A percentile compares a stretch with the other conserved stretches of the same genome.
phyloP scores from a whole-genome alignment of 192 early-diverging fungal genomes.

The Haplosporangium gracile region DNA sequence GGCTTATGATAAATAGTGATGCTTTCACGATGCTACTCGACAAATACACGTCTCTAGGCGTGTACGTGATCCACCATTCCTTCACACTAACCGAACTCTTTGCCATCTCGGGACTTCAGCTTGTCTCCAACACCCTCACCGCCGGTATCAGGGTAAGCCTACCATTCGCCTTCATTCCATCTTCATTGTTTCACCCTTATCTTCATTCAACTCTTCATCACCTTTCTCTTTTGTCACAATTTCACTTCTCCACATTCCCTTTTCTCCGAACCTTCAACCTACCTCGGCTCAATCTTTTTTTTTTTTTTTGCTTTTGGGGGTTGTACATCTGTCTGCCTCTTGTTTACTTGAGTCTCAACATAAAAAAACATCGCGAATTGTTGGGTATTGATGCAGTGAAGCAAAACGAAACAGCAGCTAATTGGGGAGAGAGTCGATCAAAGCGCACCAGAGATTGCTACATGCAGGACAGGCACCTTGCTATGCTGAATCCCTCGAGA shows the following conservation, averaged over 20 bases:
- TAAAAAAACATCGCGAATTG: background rate
- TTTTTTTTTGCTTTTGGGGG: background rate
- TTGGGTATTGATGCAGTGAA: background rate
- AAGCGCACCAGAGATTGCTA: background rate
- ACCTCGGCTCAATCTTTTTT: background rate
- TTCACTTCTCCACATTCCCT: background rate
- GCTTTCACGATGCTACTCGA: constrained; percentile 71
- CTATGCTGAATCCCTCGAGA: background rate
- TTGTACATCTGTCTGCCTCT: background rate
- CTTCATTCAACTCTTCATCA: background rate
- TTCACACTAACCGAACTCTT: constrained; percentile 85
- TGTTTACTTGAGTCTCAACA: background rate
- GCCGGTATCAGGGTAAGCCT: constrained; percentile 68
- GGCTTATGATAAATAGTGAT: constrained; percentile 38
- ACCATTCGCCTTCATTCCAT: background rate
- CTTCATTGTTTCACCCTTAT: background rate
- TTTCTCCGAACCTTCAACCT: background rate
- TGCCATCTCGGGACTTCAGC: constrained; percentile 81
- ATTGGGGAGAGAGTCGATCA: background rate
- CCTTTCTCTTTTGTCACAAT: background rate
- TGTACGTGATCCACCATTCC: constrained; percentile 74
- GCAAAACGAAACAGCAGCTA: background rate
- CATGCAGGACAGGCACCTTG: background rate
- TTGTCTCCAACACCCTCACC: constrained; percentile 82
- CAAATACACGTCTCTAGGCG: constrained; percentile 71